These are phyloP conservation scores for Phascolomyces articulosus DNA, from an alignment of 371 early-diverging fungal species.

Conservation along the genomic window DNA sequence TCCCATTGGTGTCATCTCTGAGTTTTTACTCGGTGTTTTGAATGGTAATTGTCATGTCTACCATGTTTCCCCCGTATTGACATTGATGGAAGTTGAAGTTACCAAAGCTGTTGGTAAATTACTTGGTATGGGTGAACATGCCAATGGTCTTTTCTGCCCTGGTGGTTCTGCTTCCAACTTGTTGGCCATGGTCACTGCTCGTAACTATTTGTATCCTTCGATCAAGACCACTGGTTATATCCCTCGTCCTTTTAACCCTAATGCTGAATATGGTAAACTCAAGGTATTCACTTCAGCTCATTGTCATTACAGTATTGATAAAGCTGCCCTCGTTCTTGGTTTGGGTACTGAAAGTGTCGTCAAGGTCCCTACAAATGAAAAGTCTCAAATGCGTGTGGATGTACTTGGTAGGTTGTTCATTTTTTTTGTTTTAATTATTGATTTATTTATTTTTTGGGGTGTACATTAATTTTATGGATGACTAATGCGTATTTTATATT, in stretches of 20 bases:
- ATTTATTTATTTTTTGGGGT: not conserved
- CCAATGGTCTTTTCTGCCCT: constrained; percentile 78
- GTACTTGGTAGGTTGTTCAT: constrained; percentile 50
- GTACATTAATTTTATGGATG: not conserved
- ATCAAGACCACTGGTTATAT: constrained; percentile 60
- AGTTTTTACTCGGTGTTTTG: constrained; percentile 73
- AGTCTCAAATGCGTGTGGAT: constrained; percentile 68
- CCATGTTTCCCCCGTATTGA: constrained; percentile 76
- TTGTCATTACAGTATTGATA: constrained; percentile 83
- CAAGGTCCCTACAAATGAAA: constrained; percentile 65
- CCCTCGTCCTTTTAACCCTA: constrained; percentile 43
- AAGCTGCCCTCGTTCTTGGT: constrained; percentile 76
- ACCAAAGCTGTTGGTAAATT: constrained; percentile 60
- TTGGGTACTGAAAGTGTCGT: constrained; percentile 74
- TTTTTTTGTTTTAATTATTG: not conserved
- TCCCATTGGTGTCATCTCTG: constrained; percentile 80
- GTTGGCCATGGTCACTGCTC: constrained; percentile 80
- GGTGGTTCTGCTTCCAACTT: constrained; percentile 85
- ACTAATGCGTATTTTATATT: not conserved
- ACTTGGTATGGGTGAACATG: constrained; percentile 59
- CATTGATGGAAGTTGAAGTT: constrained; percentile 75
- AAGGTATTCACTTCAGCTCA: constrained; percentile 77
- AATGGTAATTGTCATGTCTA: constrained; percentile 88
- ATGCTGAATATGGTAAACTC: constrained; percentile 51
- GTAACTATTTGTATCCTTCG: constrained; percentile 71